Base-by-base conservation (phyloP, 805 yeast species). In the Cyberlindnera americana region DNA sequence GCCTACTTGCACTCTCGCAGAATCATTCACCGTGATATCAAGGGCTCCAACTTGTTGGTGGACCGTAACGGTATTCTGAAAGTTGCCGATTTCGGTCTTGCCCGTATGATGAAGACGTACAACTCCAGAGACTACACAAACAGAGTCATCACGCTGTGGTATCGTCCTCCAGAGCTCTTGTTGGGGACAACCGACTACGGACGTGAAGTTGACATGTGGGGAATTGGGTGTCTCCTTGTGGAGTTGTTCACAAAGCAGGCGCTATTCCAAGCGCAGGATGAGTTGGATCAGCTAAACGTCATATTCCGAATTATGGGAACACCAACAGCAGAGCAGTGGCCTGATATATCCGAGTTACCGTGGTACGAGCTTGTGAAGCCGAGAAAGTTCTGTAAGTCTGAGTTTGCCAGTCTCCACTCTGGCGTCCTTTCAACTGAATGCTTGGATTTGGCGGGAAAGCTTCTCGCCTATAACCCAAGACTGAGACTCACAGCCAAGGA, bases 61-160 rank as follows among this genome's bases (percentile, higher is more conserved):
- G 78, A 83, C 56, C 72, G 70, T 40, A 59, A 67, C 5, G 93
- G 93, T 2, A 62, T 68, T 17, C 60, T 85, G 38, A 81, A 81
- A 57, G 81, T 85, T 38, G 86, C 93, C 0, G 95, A 85, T 64
- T 85, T 85, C 62, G 95, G 95, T 2, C 66, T 85, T 40, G 95
- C 95, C 0, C 67, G 93, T 52, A 77, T 76, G 38, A 81, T 85
- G 86, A 81, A 78, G 53, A 68, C 72, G 18, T 64, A 74, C 25
- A 66, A 66, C 45, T 59, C 65, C 3, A 69, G 71, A 4, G 93
- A 89, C 52, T 91, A 91, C 62, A 91, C 99, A 2, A 93, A 93
- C 59, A 67, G 99, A 40, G 98, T 93, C 29, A 93, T 93, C 38
- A 93, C 99, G 0, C 67, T 93, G 27, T 93, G 99, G 99, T 91